A percentile compares a stretch with the other conserved stretches of the same genome.
Evolutionary conservation across 2,329 filamentous ascomycete species (phyloP).

Genomic region (Diaporthe eres): DNA sequence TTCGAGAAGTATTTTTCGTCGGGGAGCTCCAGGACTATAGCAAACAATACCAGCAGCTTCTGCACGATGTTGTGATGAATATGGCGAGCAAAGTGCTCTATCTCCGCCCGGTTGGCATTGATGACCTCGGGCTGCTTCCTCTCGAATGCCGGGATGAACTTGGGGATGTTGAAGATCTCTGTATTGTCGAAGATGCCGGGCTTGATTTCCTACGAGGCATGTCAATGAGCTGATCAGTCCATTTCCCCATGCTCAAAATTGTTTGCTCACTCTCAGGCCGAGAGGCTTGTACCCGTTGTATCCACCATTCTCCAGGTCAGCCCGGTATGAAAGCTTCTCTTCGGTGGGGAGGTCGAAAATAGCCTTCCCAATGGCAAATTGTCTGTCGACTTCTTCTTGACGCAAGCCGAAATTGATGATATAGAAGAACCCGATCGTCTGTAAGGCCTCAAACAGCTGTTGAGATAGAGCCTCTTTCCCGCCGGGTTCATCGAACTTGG

Average conservation of each 20-base stretch:
- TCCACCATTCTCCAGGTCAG: conserved; percentile 64
- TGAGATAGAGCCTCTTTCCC: conserved; percentile 68
- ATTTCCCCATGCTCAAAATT: too few species aligned
- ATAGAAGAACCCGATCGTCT: conserved; percentile 71
- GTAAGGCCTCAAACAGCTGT: conserved; percentile 68
- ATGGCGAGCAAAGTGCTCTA: conserved; percentile 50
- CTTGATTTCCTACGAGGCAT: not conserved
- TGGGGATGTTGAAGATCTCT: conserved; percentile 58
- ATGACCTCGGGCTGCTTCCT: conserved; percentile 45
- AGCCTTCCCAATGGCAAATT: conserved; percentile 72
- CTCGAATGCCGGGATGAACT: conserved; percentile 51
- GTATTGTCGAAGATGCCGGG: conserved; percentile 52
- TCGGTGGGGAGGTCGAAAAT: conserved; percentile 69
- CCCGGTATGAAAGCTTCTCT: conserved; percentile 71
- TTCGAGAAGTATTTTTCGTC: conserved; percentile 66
- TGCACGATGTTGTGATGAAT: conserved; percentile 51
- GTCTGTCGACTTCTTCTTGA: conserved; percentile 71
- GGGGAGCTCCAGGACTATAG: conserved; percentile 69
- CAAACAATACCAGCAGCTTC: conserved; percentile 54
- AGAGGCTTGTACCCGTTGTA: conserved; percentile 70
- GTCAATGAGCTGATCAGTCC: too few species aligned
- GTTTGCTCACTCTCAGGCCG: conserved; percentile 47
- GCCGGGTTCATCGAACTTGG: conserved; percentile 65
- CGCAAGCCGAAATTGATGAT: conserved; percentile 73
- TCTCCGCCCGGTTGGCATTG: conserved; percentile 48